Base-by-base conservation (phyloP, 2,329 filamentous ascomycete species). In the Penicillium thymicola region DNA sequence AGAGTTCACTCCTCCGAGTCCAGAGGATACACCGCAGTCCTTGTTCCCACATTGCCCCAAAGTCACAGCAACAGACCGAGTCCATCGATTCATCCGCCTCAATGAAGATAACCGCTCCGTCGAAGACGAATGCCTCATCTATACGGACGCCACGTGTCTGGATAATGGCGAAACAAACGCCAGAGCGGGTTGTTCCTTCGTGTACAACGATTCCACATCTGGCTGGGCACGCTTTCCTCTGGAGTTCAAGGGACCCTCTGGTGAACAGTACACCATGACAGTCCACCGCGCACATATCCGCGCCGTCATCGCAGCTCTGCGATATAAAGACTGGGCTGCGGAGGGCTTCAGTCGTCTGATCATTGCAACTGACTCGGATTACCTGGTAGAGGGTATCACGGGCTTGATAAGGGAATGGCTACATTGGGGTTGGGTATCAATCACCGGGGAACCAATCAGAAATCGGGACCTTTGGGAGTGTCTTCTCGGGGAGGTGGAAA, bases 241-340 rank as follows among this genome's bases (percentile, higher is more conserved):
- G 3, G 44, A 46, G 44, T 36, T 25, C 21, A 36, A 36, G n/a
- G 44, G 44, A 1, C 44, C 44, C 30, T 25, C 14, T n/a, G 30
- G 21, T 8, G 18, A 46, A 25, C 44, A 46, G 0, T 56, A 65
- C 38, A 45, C 60, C 8, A 76, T 79, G 57, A 83, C 75, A 21
- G 82, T 75, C 70, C 81, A 83, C 61, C 75, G 82, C 5, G 83
- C 83, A 3, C 80, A 84, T 65, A 76, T 86, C 7, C 82, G 82
- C 14, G 82, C 81, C 5, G 79, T 78, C 7, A 77, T 83, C 44
- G 79, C 74, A 3, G 83, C 78, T 2, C 72, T 85, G 34, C 70
- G 75, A 27, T 78, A 74, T 60, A 69, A 74, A 3, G 16, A 66
- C 58, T 83, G 80, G 81, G 23, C 16, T 0, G 69, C 64, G 5